Evolutionary conservation across 768 basidiomycete species (phyloP), one percentile per base, ranked within the genome.

Genomic region (Rubroboletus pulcherrimus): DNA sequence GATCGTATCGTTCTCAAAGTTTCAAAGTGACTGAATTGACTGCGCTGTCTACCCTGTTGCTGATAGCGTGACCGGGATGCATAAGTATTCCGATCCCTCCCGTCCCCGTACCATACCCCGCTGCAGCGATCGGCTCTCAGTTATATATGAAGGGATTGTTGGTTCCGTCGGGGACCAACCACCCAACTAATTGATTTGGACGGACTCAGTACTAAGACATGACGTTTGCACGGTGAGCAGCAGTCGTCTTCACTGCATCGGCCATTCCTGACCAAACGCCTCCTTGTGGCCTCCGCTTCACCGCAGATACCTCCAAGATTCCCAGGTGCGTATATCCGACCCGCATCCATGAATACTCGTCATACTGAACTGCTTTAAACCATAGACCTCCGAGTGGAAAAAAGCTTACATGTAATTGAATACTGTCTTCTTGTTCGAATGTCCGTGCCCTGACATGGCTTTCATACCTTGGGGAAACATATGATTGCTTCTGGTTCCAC

Each of bases 301-400:
- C 34, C n/a, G 12, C 55, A 89, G 87, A 58, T 84, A 87, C 67
- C 74, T 89, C n/a, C 74, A 82, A 60, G 86, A 89, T 63, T 84
- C 82, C 1, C 85, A 86, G 77, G 87, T 82, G 57, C 44, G 66
- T 54, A n/a, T 38, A 34, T 35, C 14, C 14, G 3, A 30, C 8
- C n/a, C 10, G 15, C 31, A 9, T 49, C 19, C 29, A 7, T 11
- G 7, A 35, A 51, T 12, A 37, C 29, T 35, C 38, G 30, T 38
- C 35, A 31, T 54, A 34, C 31, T 51, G 45, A 59, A 46, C 2
- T 41, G 29, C 53, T 12, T 53, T 53, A 21, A 21, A 21, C 53
- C 38, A 7, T 45, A 90, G 89, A 83, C 80, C 31, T 83, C 87
- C 2, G 89, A 91, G 71, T 91, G 70, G 70, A 62, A 67, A 48